Evolutionary conservation across 2,329 filamentous ascomycete genomes (phyloP).

Genomic region (Pestalotiopsis sp.): DNA sequence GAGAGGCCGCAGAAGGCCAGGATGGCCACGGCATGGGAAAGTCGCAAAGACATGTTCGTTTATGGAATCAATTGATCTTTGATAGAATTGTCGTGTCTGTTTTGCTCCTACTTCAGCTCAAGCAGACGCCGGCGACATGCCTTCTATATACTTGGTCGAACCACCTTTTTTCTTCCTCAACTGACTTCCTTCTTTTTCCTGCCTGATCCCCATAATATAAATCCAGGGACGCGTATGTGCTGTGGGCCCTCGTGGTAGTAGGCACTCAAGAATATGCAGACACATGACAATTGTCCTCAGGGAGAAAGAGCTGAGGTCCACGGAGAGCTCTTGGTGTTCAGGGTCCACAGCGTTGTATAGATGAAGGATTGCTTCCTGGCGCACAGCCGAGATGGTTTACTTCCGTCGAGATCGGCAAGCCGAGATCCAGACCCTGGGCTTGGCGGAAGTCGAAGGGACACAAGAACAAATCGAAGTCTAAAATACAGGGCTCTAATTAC

Average conservation of each 20-base stretch:
- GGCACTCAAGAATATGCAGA: not conserved
- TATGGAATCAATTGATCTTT: not conserved
- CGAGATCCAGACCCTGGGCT: not conserved
- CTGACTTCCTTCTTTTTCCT: not conserved
- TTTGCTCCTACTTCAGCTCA: not conserved
- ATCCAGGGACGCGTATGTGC: not conserved
- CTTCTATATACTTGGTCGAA: not conserved
- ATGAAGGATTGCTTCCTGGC: not conserved
- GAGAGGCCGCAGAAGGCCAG: not conserved
- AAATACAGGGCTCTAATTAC: not conserved
- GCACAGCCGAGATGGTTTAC: not conserved
- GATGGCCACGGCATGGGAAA: not conserved
- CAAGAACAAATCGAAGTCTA: not conserved
- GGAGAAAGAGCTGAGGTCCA: not conserved
- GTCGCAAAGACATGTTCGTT: not conserved
- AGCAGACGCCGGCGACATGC: not conserved
- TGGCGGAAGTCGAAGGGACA: not conserved
- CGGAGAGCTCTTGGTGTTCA: not conserved
- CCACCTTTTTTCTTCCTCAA: not conserved
- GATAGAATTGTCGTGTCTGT: not conserved
- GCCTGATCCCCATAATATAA: not conserved
- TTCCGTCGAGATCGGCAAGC: not conserved
- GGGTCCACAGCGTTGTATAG: not conserved
- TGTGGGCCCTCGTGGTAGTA: not conserved
- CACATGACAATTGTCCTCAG: not conserved